Conservation (phyloP, 306 rosid genomes). For the Rosa persica region DNA sequence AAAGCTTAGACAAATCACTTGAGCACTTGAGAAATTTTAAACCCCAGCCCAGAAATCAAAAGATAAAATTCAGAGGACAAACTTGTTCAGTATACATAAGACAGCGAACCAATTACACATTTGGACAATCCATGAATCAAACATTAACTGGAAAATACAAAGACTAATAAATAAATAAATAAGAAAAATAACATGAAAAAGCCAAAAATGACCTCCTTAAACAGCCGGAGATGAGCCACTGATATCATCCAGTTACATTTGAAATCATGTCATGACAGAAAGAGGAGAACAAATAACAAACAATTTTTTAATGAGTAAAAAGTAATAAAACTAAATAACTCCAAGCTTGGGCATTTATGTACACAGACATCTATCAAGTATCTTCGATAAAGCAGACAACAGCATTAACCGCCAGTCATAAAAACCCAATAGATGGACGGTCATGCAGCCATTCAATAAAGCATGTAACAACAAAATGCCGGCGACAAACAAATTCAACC, state of each 20-base stretch:
- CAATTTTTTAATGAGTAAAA: background rate
- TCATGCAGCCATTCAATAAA: constrained; percentile 22
- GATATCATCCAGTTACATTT: background rate
- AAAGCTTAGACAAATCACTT: background rate
- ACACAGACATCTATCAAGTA: constrained; percentile 1
- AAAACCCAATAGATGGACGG: constrained; percentile 26
- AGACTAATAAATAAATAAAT: background rate
- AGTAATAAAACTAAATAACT: background rate
- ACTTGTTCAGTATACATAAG: background rate
- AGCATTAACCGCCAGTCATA: constrained; percentile 9
- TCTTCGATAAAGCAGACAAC: constrained; percentile 3
- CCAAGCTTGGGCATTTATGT: constrained; percentile 9
- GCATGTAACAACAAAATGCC: constrained; percentile 1
- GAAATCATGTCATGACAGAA: background rate
- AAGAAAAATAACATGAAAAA: background rate
- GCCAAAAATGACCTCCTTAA: background rate
- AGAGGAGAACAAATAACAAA: background rate
- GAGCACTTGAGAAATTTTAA: background rate
- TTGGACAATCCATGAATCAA: background rate
- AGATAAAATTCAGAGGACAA: background rate
- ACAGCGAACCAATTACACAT: background rate
- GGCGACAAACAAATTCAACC: background rate
- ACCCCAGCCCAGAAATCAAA: background rate
- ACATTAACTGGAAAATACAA: background rate
- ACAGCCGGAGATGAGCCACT: background rate